phyloP scores from a whole-genome alignment of 2,329 filamentous ascomycete genomes.

The Stagonosporopsis rhizophila region DNA sequence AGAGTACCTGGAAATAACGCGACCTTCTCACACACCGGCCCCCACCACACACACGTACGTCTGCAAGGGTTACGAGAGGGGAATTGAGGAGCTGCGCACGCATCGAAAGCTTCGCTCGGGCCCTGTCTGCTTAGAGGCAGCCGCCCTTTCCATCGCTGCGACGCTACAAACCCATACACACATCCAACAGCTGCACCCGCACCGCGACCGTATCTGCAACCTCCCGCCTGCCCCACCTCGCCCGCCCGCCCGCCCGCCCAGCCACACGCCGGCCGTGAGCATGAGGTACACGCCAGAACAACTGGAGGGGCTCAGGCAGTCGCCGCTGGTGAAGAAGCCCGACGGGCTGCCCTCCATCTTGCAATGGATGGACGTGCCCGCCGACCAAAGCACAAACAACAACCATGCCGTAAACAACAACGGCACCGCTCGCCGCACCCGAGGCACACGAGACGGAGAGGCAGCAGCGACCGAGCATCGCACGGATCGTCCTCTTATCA shows the following conservation, averaged over 20 bases:
- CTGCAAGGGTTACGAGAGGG: constrained; percentile 18
- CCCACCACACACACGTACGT: constrained; percentile 23
- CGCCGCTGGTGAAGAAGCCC: constrained; percentile 83
- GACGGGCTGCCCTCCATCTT: constrained; percentile 80
- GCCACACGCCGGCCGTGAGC: constrained; percentile 16
- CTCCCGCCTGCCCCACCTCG: constrained; percentile 26
- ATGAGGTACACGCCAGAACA: constrained; percentile 74
- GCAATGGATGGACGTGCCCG: constrained; percentile 89
- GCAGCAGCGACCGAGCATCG: constrained; percentile 35
- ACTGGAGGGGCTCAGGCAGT: constrained; percentile 77
- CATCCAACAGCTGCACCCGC: constrained; percentile 2
- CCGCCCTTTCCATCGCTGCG: constrained; percentile 15
- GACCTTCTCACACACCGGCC: constrained; percentile 13
- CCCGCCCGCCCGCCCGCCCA: constrained; percentile 12
- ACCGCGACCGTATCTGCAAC: constrained; percentile 8
- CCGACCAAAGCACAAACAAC: constrained; percentile 39
- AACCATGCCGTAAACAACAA: constrained; percentile 26
- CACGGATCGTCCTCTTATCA: constrained; percentile 38
- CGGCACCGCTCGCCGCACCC: constrained; percentile 34
- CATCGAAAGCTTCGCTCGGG: constrained; percentile 24
- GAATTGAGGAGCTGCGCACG: constrained; percentile 21
- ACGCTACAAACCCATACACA: constrained; percentile 15
- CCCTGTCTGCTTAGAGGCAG: constrained; percentile 29
- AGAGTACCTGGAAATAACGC: background rate
- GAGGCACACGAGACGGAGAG: constrained; percentile 38